phyloP scores from a whole-genome alignment of 2,329 filamentous ascomycete genomes.

The Colletotrichum sp. region DNA sequence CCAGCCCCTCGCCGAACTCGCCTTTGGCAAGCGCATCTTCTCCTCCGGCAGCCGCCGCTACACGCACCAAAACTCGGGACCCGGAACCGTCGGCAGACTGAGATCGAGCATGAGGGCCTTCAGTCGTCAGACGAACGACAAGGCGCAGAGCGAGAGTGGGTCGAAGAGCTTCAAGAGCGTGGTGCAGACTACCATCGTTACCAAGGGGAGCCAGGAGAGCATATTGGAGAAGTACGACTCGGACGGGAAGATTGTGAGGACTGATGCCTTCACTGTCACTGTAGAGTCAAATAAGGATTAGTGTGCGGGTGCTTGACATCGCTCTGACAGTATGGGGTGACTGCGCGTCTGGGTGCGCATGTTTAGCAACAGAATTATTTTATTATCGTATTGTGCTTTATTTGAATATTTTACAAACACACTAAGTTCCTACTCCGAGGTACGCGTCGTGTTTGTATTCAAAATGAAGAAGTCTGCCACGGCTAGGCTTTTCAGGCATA shows the following conservation, averaged over 20 bases:
- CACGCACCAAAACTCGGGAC: neutral
- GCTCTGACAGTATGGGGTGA: neutral
- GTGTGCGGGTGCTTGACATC: neutral
- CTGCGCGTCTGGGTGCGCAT: too few relatives aligned
- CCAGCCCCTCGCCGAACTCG: conserved; percentile 28
- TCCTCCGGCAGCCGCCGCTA: neutral
- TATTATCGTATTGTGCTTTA: too few relatives aligned
- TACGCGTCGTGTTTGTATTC: too few relatives aligned
- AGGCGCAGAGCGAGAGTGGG: neutral
- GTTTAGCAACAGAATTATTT: too few relatives aligned
- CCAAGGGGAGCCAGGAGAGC: neutral
- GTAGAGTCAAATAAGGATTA: neutral
- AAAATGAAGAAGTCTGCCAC: too few relatives aligned
- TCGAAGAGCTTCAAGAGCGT: neutral
- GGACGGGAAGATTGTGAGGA: neutral
- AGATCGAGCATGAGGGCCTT: neutral
- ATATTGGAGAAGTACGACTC: neutral
- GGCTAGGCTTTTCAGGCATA: too few relatives aligned
- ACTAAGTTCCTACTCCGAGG: too few relatives aligned
- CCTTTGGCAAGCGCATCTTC: conserved; percentile 11
- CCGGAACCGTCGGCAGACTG: neutral
- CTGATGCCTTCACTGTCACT: neutral
- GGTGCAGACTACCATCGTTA: neutral
- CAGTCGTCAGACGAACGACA: neutral
- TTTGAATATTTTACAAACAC: too few relatives aligned